Evolutionary conservation across 306 rosid species (phyloP), one percentile per base, ranked within the genome.

Genomic region (Echinosophora koreensis): DNA sequence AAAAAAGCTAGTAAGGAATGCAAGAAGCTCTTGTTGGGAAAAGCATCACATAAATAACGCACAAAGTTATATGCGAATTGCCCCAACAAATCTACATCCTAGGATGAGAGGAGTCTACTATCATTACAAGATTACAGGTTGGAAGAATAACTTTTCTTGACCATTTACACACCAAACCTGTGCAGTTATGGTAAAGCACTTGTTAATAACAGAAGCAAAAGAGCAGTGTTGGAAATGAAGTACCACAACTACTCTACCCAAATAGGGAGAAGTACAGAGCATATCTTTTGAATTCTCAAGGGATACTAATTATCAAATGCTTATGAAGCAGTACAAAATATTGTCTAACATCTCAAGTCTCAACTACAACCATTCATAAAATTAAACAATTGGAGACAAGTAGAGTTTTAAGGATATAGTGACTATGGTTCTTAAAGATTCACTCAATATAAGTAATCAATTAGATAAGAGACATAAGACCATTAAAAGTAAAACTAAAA

Each of bases 131-230:
- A 44, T 44, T 42, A 44, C 22, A 22, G 22, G 89, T 85, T 77
- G 83, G 87, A 84, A 91, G 91, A 73, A 81, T 89, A 77, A 86
- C 86, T 96, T 91, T 86, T 93, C 94, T 84, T 80, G 87, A 56
- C 93, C 90, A 82, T 83, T 90, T 76, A 91, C 97, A 66, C 93
- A 90, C 98, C 99, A 96, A 76, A 96, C 93, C 99, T 96, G 86
- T 69, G 66, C 46, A 83, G 76, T 44, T 71, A 72, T 73, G 87
- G 70, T 63, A 50, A 80, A 65, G 74, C 38, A 62, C 73, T 55
- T 41, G 52, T 87, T 79, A 73, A 77, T 73, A 80, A 69, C 69
- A 79, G 46, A 73, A 71, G 59, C 15, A 72, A 77, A 66, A 52
- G 65, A 32, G 75, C 51, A 75, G 56, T 39, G 54, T 55, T 22